Conservation (phyloP, 2,329 filamentous ascomycete species). For the Sarocladium kiliense region DNA sequence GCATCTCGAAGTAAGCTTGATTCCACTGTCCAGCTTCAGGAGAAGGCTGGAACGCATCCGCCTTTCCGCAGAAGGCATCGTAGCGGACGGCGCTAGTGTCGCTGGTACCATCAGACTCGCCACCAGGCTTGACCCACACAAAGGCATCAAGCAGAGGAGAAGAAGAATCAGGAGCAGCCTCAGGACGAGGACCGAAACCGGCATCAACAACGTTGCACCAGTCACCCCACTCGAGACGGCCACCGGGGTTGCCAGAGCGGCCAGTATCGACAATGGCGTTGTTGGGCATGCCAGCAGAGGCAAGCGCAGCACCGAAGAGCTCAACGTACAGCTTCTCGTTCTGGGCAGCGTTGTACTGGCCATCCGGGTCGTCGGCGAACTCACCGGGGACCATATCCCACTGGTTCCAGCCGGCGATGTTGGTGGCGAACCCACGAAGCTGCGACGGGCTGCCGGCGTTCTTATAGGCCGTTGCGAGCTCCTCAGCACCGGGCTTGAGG, state of each 20-base stretch:
- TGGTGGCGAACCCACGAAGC: conserved; percentile 33
- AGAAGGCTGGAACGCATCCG: conserved; percentile 40
- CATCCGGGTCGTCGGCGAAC: conserved; percentile 35
- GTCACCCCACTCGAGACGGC: conserved; percentile 42
- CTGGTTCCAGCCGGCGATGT: conserved; percentile 36
- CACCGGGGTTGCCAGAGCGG: conserved; percentile 34
- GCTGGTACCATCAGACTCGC: conserved; percentile 40
- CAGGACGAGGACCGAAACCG: conserved; percentile 55
- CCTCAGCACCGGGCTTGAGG: conserved; percentile 36
- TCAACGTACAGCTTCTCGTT: conserved; percentile 38
- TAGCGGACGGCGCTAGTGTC: conserved; percentile 28
- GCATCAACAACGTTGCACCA: conserved; percentile 59
- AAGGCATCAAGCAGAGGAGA: conserved; percentile 54
- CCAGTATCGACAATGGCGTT: conserved; percentile 38
- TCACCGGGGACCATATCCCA: conserved; percentile 32
- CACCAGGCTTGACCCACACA: conserved; percentile 64
- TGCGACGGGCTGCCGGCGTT: conserved; percentile 30
- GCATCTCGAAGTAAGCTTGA: conserved; percentile 20
- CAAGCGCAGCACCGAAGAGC: conserved; percentile 31
- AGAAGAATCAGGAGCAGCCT: conserved; percentile 43
- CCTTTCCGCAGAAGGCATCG: conserved; percentile 32
- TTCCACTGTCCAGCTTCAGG: conserved; percentile 47
- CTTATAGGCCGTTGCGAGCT: conserved; percentile 34
- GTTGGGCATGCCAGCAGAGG: conserved; percentile 33
- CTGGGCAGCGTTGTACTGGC: conserved; percentile 35